Conservation (phyloP, 2,329 filamentous ascomycete species). For the Apiospora pterosperma region DNA sequence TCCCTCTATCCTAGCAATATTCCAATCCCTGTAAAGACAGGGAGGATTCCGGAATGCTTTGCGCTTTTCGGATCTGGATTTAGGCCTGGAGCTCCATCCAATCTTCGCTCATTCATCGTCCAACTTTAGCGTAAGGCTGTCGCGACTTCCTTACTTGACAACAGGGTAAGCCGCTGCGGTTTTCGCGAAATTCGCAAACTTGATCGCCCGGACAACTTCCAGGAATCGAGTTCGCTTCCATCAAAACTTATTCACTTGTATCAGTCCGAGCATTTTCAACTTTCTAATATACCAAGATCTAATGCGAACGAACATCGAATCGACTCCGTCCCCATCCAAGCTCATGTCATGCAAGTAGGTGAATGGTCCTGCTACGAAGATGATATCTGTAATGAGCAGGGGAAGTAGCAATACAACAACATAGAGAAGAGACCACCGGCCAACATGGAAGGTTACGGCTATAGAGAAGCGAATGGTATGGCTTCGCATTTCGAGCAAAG, state of each 20-base stretch:
- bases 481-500: slow-evolving; percentile 16
- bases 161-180: neutral
- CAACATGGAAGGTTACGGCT: neutral
- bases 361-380: neutral
- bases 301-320: neutral
- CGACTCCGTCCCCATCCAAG: neutral
- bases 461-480: slow-evolving; percentile 22
- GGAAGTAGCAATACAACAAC: slow-evolving; percentile 1
- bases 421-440: neutral
- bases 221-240: neutral
- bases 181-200: neutral
- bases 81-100: slow-evolving; percentile 1
- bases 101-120: neutral
- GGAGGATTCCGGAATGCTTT: neutral
- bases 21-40: neutral
- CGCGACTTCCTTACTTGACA: slow-evolving; percentile 7
- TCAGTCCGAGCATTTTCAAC: neutral
- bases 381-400: neutral
- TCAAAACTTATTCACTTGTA: neutral
- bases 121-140: slow-evolving; percentile 11
- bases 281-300: neutral
- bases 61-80: neutral
- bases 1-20: too few species aligned
- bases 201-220: neutral
- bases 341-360: neutral